Evolutionary conservation across 1,284 basidiomycete genomes (phyloP), one percentile per base, ranked within the genome.

Genomic region (Sporisorium exsertum): DNA sequence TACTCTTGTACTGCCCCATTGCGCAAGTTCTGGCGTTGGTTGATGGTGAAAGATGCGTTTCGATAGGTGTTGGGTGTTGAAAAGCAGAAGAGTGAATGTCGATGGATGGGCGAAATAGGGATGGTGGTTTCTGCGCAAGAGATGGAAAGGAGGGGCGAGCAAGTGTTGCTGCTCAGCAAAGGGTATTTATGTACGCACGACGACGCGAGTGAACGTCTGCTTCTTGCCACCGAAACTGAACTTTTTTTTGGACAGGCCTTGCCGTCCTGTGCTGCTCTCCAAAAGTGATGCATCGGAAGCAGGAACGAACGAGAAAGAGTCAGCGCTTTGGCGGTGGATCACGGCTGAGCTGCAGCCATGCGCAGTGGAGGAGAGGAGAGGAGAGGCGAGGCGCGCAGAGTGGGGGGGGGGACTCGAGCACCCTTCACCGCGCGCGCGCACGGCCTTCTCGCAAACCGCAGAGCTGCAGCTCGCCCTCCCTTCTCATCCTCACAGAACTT

Each of bases 1-100:
- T 33, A 67, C 64, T 50, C 47, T 61, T 61, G 54, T 22, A 57
- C 12, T 49, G 35, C 52, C 51, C 49, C 64, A 66, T 66, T n/a
- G n/a, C 10, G 29, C 29, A 32, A 32, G 29, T 32, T 32, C 10
- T 32, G 29, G 29, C 29, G 2, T 42, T 1, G 3, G 42, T 27
- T 9, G 24, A n/a, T 12, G 12, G 43, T 9, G 3, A 35, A 43
- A 6, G n/a, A 43, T 27, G 37, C 18, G 16, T 32, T 32, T 32
- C 5, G 5, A 32, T 5, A 32, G 29, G 29, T 7, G 33, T 27
- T 15, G 22, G 20, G 8, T 7, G 40, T 10, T 20, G n/a, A 43
- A 20, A 40, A 4, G 5, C 4, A 18, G 37, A 4, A n/a, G 40
- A 8, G n/a, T 20, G 13, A 12, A 3, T 35, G 40, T 43, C 40